Base-by-base conservation (phyloP, 2,329 filamentous ascomycete species). In the Diplocarpon mali region DNA sequence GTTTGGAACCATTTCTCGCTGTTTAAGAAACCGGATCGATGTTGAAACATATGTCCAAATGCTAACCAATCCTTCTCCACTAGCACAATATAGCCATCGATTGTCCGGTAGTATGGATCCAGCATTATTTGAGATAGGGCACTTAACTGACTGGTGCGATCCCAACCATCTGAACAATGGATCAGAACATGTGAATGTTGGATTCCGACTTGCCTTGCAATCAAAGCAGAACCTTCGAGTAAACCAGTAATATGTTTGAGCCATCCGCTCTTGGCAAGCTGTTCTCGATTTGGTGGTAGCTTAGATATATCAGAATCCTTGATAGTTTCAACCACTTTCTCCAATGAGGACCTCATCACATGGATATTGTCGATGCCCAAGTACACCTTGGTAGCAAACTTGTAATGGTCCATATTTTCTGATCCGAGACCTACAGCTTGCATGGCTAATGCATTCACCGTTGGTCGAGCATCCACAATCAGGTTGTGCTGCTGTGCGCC, bases 91-190 rank as follows among this genome's bases (percentile, higher is more conserved):
- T 96, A 98, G 1, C 92, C 92, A 55, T 95, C 84, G 40, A 98
- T 69, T 0, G 92, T 96, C 41, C 92, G 79, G 63, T 88, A 98
- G 64, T 94, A 95, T 0, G 92, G 92, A 60, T 98, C 92, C 8
- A 98, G 74, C 69, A 95, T 90, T 32, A 98, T 73, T 65, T 98
- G 89, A 45, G 88, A 83, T 45, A 98, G 67, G 4, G 89, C 88
- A 58, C 89, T 93, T 41, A 98, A 73, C 66, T 98, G 92, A 58
- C 88, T 90, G 7, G 92, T 98, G 40, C 92, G 83, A 65, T 98
- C 92, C 92, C 92, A 98, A 3, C 92, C 92, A 64, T 98, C 92
- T 2, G 92, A 96, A 65, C 92, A 98, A 65, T 98, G 92, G 39
- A 98, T 95, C 37, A 98, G 69, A 10, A 94, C 90, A 62, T 98